Conservation (phyloP, 2,329 filamentous ascomycete genomes). For the Reticulascus tulasneorum region DNA sequence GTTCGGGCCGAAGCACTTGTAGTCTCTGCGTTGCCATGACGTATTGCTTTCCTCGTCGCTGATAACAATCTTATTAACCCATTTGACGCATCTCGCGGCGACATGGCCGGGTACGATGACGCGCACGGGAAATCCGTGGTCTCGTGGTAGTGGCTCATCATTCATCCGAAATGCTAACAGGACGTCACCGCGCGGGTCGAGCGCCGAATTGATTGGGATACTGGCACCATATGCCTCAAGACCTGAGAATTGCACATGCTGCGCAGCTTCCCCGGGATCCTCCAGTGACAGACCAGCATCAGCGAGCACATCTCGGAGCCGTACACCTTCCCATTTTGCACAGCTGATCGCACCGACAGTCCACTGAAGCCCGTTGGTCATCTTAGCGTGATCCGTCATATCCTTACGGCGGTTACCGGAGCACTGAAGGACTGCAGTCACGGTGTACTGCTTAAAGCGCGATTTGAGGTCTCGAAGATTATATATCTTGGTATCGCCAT, state of each 20-base stretch:
- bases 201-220: slow-evolving; percentile 34
- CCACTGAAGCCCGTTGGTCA: slow-evolving; percentile 45
- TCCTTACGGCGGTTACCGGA: slow-evolving; percentile 42
- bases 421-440: slow-evolving; percentile 43
- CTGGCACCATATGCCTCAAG: slow-evolving; percentile 37
- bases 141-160: slow-evolving; percentile 40
- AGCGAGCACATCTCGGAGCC: slow-evolving; percentile 38
- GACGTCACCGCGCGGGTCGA: slow-evolving; percentile 43
- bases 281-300: slow-evolving; percentile 23
- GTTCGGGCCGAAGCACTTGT: slow-evolving; percentile 46
- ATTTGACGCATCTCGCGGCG: slow-evolving; percentile 48
- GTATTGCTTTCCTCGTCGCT: slow-evolving; percentile 45
- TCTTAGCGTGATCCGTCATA: slow-evolving; percentile 37
- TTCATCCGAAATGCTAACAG: slow-evolving; percentile 51
- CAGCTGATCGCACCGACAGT: slow-evolving; percentile 41
- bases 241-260: slow-evolving; percentile 32
- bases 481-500: slow-evolving; percentile 36
- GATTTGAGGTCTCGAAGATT: slow-evolving; percentile 37
- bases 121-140: slow-evolving; percentile 47
- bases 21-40: slow-evolving; percentile 45
- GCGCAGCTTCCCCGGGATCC: slow-evolving; percentile 17
- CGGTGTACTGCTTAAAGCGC: slow-evolving; percentile 36
- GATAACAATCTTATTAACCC: slow-evolving; percentile 46
- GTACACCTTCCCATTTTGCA: slow-evolving; percentile 42
- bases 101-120: slow-evolving; percentile 45